Evolutionary conservation across 1,284 basidiomycete species (phyloP), one percentile per base, ranked within the genome.

Genomic region (Tilletia setariae): DNA sequence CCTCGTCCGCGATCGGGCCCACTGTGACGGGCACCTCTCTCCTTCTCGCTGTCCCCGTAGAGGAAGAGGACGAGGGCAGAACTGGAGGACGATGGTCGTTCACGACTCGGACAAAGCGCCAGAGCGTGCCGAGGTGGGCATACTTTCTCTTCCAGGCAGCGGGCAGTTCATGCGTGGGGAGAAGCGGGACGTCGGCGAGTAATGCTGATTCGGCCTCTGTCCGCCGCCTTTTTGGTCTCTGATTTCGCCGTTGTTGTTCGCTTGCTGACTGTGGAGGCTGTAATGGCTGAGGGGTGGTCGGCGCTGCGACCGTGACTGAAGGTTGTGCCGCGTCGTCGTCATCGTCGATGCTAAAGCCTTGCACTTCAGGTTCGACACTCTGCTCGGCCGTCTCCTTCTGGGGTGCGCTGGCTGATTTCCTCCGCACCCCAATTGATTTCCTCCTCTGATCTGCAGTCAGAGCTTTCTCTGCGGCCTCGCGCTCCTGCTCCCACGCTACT

Each of bases 151-250:
- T 32, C 56, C 56, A 61, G 6, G 56, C 25, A 15, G 28, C 28
- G 16, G 56, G 28, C 9, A 61, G 56, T 30, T 61, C 56, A 16
- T 61, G 56, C 35, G 56, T 61, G 4, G 56, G 56, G 6, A 61
- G n/a, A 16, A 21, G 32, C 9, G 78, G 76, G 19, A 74, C 62
- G n/a, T 46, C 43, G 23, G 42, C 42, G n/a, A 43, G 43, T 13
- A 63, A 25, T 2, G 40, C 32, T 2, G n/a, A 40, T 16, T 46
- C 62, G n/a, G 40, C 9, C 62, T 63, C 62, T 1, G 40, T 43
- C 19, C 42, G 32, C 23, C n/a, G 62, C 35, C 35, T 40, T 40
- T 40, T 40, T 11, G 35, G 35, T 11, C 35, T 40, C 35, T 40
- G 35, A 40, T 4, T 6, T 40, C 35, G 35, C 6, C 35, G 35